phyloP scores from a whole-genome alignment of 2,329 filamentous ascomycete species.

The Beauveria rudraprayagi region DNA sequence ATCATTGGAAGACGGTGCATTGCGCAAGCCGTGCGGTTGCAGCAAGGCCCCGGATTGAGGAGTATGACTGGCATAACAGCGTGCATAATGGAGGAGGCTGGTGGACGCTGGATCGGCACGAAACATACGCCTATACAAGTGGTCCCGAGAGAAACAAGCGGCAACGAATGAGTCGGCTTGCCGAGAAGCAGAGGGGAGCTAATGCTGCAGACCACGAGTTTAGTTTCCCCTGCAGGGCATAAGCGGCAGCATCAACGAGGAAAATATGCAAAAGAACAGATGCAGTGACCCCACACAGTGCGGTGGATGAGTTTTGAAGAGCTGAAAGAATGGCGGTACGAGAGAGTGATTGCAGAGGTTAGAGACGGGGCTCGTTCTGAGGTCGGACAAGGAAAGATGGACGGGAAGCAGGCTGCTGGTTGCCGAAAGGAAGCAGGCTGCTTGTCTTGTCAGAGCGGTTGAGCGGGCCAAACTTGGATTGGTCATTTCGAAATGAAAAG shows the following conservation, averaged over 20 bases:
- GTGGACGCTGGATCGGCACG: not conserved
- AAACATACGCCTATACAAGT: not conserved
- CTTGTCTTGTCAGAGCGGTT: not conserved
- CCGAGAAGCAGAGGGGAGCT: not conserved
- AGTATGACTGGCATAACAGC: slow-evolving; percentile 3
- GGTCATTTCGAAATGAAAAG: not conserved
- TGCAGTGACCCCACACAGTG: not conserved
- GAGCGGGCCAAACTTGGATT: not conserved
- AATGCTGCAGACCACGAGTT: slow-evolving; percentile 1
- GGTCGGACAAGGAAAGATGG: not conserved
- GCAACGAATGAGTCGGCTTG: not conserved
- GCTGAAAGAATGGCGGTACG: not conserved
- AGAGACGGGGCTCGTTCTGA: not conserved
- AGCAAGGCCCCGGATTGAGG: not conserved
- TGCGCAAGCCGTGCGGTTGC: not conserved
- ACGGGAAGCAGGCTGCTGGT: not conserved
- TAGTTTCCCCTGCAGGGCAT: not conserved
- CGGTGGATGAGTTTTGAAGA: not conserved
- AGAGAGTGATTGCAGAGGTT: not conserved
- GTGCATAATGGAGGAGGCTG: slow-evolving; percentile 3
- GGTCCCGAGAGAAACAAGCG: not conserved
- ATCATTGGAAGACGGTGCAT: not conserved
- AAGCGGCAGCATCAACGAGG: not conserved
- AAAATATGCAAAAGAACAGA: not conserved
- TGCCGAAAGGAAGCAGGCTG: not conserved